Base-by-base conservation (phyloP, 805 yeast genomes). In the Priceomyces castillae region DNA sequence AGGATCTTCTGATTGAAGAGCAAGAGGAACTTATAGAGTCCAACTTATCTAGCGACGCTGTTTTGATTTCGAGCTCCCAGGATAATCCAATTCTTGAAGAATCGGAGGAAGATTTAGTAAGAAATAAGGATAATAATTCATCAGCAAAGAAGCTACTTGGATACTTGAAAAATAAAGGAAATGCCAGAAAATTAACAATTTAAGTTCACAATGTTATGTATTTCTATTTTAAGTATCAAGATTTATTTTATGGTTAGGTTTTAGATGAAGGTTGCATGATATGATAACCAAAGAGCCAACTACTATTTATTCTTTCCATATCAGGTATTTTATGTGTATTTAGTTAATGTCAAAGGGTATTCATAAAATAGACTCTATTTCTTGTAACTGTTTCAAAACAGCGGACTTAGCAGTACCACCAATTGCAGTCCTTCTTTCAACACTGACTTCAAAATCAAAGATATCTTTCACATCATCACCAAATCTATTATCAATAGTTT, bases 391-490 rank as follows among this genome's bases (percentile, higher is more conserved):
- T 57, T 80, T 77, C 39, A 80, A 59, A n/a, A 94, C 87, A 12
- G 99, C 97, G 28, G 81, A 66, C 65, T 83, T 89, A 12, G 98
- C 97, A 25, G 99, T 90, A 53, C 99, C 99, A 48, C 99, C 99
- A 44, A 82, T 90, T 16, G 98, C 96, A 40, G 84, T 81, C 71
- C 99, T 87, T 77, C 96, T 86, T 73, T 94, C 99, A 18, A 94
- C 98, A 61, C 96, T 86, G 47, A 77, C 81, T 61, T 94, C 98
- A 62, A 92, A 94, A 68, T 92, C 77, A 60, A 94, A 94, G n/a
- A 87, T 89, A 35, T 81, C 84, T 48, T 68, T 77, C 11, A 94
- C 95, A 61, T 94, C 98, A 7, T 71, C 77, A 35, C 69, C 84
- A 58, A 94, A 94, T 65, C 98, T 78, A 1, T 71, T 42, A 59